phyloP scores from a whole-genome alignment of 1,284 basidiomycete species.

The Wallemia ichthyophaga region DNA sequence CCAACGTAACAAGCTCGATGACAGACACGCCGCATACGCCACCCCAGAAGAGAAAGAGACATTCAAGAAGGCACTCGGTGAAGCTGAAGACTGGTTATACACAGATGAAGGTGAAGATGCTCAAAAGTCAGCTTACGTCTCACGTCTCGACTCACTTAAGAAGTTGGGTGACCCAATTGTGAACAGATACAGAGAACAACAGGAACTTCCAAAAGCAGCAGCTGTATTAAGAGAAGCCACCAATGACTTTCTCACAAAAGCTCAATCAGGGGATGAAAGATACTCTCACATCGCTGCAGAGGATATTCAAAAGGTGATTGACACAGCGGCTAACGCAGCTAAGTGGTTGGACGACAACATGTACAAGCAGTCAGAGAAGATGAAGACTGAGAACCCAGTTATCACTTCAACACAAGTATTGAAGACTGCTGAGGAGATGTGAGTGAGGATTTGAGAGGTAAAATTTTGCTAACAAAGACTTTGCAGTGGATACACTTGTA shows the following conservation, averaged over 20 bases:
- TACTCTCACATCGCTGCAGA: constrained; percentile 60
- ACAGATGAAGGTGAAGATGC: constrained; percentile 81
- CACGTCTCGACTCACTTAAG: constrained; percentile 46
- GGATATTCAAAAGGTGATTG: constrained; percentile 51
- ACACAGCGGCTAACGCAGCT: constrained; percentile 47
- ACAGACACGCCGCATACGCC: constrained; percentile 43
- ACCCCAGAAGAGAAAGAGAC: constrained; percentile 41
- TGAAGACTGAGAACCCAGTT: constrained; percentile 60
- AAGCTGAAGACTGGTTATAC: constrained; percentile 84
- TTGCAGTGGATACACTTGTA: constrained; percentile 6
- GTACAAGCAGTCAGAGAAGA: constrained; percentile 47
- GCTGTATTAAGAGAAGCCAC: constrained; percentile 50
- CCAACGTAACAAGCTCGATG: constrained; percentile 64
- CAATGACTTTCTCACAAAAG: constrained; percentile 49
- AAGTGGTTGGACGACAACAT: constrained; percentile 82
- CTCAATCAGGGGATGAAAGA: constrained; percentile 49
- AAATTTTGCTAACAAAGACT: not conserved
- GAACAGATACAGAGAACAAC: constrained; percentile 44
- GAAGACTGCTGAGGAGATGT: constrained; percentile 61
- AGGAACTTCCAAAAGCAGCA: constrained; percentile 41
- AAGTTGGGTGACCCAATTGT: constrained; percentile 53
- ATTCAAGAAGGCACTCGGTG: constrained; percentile 33
- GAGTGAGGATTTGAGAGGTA: not conserved
- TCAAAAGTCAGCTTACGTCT: constrained; percentile 60
- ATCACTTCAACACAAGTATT: constrained; percentile 45